These are phyloP conservation scores for Trichothecium roseum DNA, from an alignment of 2,329 filamentous ascomycete genomes.

Conservation along the genomic window DNA sequence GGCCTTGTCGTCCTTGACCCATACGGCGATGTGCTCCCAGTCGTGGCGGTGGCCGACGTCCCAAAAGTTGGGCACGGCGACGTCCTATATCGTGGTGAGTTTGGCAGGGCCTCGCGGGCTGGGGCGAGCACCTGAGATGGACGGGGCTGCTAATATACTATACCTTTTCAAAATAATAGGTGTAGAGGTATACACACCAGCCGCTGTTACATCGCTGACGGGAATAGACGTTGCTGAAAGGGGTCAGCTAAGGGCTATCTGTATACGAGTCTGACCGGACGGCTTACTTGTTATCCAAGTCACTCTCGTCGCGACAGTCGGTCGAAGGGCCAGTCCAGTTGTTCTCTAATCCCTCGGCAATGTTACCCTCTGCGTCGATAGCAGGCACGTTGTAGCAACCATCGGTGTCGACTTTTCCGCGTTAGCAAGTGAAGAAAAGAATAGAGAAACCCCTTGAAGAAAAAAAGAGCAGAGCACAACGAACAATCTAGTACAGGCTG, in stretches of 20 bases:
- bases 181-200: slow-evolving; percentile 32
- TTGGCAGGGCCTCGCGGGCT: no score
- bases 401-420: slow-evolving; percentile 16
- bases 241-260: slow-evolving; percentile 27
- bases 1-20: slow-evolving; percentile 15
- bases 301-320: slow-evolving; percentile 20
- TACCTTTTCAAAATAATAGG: slow-evolving; percentile 35
- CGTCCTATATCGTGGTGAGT: slow-evolving; percentile 1
- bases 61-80: slow-evolving; percentile 11
- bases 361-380: slow-evolving; percentile 21
- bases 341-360: slow-evolving; percentile 19
- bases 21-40: slow-evolving; percentile 22
- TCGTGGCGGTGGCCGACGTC: slow-evolving; percentile 26
- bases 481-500: slow-evolving; percentile 11
- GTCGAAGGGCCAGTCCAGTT: slow-evolving; percentile 11
- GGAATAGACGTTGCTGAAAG: slow-evolving; percentile 27
- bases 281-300: slow-evolving; percentile 19
- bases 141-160: no score
- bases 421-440: slow-evolving; percentile 10
- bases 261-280: slow-evolving; percentile 28
- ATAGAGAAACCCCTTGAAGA: slow-evolving; percentile 3
- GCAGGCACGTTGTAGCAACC: slow-evolving; percentile 29
- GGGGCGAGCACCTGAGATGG: no score
- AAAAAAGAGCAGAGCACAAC: neutral
- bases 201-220: slow-evolving; percentile 29